Percentiles rank a stretch among this genome's conserved stretches.
Evolutionary conservation across 805 yeast genomes (phyloP).

Genomic region (Starmera amethionina): DNA sequence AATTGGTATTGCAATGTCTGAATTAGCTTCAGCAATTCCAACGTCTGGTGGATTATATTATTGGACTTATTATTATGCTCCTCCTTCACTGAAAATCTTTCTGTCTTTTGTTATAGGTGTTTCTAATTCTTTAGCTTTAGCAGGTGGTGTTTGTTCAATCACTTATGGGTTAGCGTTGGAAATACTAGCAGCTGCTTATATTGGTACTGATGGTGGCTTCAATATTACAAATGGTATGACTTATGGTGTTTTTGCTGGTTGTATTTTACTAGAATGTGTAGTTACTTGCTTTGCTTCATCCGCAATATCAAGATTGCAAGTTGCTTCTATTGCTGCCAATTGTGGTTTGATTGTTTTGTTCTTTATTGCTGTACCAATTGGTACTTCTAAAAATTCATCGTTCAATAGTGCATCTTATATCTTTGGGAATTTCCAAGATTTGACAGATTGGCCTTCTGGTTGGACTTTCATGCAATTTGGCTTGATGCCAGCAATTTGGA

Average conservation of each 20-base stretch:
- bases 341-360: conserved; percentile 39
- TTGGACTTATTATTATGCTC: conserved; percentile 57
- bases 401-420: conserved; percentile 44
- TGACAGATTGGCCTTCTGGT: conserved; percentile 48
- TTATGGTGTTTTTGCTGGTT: conserved; percentile 56
- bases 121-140: conserved; percentile 52
- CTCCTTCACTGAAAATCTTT: conserved; percentile 35
- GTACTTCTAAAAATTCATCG: conserved; percentile 28
- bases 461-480: conserved; percentile 42
- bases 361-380: conserved; percentile 54
- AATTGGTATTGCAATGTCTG: conserved; percentile 50
- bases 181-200: conserved; percentile 44
- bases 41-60: conserved; percentile 67
- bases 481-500: conserved; percentile 66
- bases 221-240: conserved; percentile 38
- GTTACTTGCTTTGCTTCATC: conserved; percentile 46
- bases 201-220: conserved; percentile 40
- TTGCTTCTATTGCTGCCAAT: conserved; percentile 44
- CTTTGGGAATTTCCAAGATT: conserved; percentile 42
- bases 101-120: conserved; percentile 52
- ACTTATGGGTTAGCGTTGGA: conserved; percentile 54
- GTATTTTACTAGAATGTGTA: conserved; percentile 37
- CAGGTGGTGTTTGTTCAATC: conserved; percentile 55
- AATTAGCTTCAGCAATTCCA: conserved; percentile 55
- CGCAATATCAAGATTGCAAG: conserved; percentile 44